Evolutionary conservation across 1,284 basidiomycete genomes (phyloP), one percentile per base, ranked within the genome.

Genomic region (Heterobasidion parviporum): DNA sequence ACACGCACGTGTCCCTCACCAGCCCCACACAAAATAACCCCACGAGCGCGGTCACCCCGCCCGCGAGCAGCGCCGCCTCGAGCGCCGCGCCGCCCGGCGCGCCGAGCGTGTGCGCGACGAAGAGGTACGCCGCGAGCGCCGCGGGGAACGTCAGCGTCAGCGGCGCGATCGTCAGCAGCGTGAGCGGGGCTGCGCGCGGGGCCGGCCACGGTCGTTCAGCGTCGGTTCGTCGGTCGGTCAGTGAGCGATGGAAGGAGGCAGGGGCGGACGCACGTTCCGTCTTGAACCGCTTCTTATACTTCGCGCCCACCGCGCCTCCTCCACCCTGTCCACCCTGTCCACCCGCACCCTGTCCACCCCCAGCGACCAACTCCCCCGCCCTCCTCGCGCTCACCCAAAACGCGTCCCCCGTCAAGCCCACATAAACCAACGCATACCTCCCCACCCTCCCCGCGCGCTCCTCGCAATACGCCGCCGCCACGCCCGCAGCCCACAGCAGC

Each of bases 21-120:
- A 94, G 75, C 5, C 90, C 90, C 6, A 89, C 83, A 59, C 89
- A 92, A 59, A 94, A 93, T 63, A 89, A 67, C 8, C 91, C 86
- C 12, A 92, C 89, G 43, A 94, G 75, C 15, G 87, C 90, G 0
- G 92, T 92, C 5, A 92, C 82, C 3, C 82, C 82, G 2, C 87
- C 92, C 43, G 89, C 89, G 3, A 94, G 73, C 20, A 94, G 61
- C 0, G 89, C 83, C 8, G 91, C 89, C 6, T 85, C 77, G 5
- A 92, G 76, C 0, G 93, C 93, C 62, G 89, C 82, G 44, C 85
- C 72, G 44, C 85, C 72, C 0, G 92, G 92, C 12, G 85, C 86
- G n/a, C 70, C 71, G 26, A 95, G 72, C 0, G 89, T 87, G 68
- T 94, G 93, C 5, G 91, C 87, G 47, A 92, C 90, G 64, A 94